Percentiles rank a stretch among this genome's conserved stretches.
These are phyloP conservation scores for Rhazya stricta DNA, from an alignment of 257 asterid species.

Conservation along the genomic window DNA sequence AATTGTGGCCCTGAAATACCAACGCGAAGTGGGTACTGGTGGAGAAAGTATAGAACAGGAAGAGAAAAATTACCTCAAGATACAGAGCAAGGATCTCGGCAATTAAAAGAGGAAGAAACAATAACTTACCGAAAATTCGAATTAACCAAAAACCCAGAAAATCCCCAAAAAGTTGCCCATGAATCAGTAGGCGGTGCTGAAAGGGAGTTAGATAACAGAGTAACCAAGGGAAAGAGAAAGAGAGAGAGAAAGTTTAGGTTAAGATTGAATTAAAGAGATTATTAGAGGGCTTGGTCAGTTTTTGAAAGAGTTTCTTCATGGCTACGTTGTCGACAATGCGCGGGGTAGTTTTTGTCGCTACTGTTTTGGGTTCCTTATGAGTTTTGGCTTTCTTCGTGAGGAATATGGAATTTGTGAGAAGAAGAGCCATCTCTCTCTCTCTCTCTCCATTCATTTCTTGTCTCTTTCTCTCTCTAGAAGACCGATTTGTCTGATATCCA, in stretches of 20 bases:
- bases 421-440: conserved; percentile 42
- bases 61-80: not conserved
- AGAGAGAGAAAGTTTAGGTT: not conserved
- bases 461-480: conserved; percentile 16
- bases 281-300: conserved; percentile 14
- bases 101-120: conserved; percentile 19
- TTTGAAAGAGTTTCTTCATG: conserved; percentile 29
- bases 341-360: conserved; percentile 39
- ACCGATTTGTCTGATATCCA: not conserved
- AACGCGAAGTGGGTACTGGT: not conserved
- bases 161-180: conserved; percentile 21
- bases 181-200: conserved; percentile 4
- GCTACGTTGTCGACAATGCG: conserved; percentile 53
- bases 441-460: conserved; percentile 13
- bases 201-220: not conserved
- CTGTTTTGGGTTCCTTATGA: conserved; percentile 43
- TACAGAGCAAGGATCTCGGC: conserved; percentile 36
- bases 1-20: not conserved
- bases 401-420: conserved; percentile 80
- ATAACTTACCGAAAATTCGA: conserved; percentile 29
- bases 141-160: conserved; percentile 28
- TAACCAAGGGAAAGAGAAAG: not conserved
- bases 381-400: conserved; percentile 31
- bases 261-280: conserved; percentile 6
- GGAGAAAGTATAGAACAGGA: not conserved